Conservation (phyloP, 2,329 filamentous ascomycete species). For the Pseudonectria foliicola region DNA sequence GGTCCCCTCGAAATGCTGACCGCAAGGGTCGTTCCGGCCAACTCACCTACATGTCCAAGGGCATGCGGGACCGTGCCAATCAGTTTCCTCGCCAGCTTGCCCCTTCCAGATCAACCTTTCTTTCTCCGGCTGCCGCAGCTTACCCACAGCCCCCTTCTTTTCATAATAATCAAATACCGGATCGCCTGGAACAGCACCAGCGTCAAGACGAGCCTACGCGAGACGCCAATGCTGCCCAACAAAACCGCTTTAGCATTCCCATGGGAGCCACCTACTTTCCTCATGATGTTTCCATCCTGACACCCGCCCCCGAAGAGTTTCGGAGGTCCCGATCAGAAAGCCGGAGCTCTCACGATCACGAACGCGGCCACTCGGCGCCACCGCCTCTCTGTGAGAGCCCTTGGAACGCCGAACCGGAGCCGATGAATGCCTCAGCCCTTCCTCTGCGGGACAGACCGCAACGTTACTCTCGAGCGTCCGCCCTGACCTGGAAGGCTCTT, state of each 20-base stretch:
- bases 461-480: constrained; percentile 12
- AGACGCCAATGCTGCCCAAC: constrained; percentile 2
- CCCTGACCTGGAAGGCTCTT: constrained; percentile 33
- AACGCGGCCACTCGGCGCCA: constrained; percentile 43
- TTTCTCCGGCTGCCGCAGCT: constrained; percentile 20
- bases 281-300: neutral
- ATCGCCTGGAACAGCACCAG: constrained; percentile 17
- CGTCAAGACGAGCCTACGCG: constrained; percentile 3
- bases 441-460: constrained; percentile 11
- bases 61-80: constrained; percentile 33
- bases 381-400: constrained; percentile 40
- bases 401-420: constrained; percentile 34
- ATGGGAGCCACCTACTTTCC: neutral
- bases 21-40: constrained; percentile 30
- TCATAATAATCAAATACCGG: constrained; percentile 3
- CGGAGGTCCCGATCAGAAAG: constrained; percentile 15
- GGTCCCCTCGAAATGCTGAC: constrained; percentile 35
- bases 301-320: constrained; percentile 2
- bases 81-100: constrained; percentile 40
- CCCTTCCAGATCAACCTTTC: constrained; percentile 38
- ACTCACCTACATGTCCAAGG: constrained; percentile 41
- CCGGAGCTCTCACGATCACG: constrained; percentile 32
- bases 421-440: constrained; percentile 22
- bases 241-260: neutral
- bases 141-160: constrained; percentile 3